Evolutionary conservation across 2,329 filamentous ascomycete genomes (phyloP).

Genomic region (Byssochlamys sp.): DNA sequence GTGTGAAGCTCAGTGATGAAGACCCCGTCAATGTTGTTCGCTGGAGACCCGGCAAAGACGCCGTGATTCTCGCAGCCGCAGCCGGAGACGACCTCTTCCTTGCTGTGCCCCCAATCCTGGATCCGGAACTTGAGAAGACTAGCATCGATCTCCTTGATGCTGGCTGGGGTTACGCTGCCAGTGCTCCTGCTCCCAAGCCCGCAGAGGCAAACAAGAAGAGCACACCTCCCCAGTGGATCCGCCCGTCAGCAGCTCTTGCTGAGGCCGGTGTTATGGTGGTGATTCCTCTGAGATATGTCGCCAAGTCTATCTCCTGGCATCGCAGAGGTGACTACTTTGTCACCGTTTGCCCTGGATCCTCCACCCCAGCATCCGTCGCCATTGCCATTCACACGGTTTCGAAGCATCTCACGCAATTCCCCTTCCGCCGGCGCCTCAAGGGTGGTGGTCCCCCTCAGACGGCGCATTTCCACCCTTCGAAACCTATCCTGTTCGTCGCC

Average conservation of each 20-base stretch:
- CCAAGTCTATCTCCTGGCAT: conserved; percentile 91
- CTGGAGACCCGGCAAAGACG: conserved; percentile 78
- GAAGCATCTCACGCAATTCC: conserved; percentile 88
- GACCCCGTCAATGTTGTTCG: conserved; percentile 76
- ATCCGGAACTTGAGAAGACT: conserved; percentile 62
- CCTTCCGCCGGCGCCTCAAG: conserved; percentile 65
- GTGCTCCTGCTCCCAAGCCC: conserved; percentile 43
- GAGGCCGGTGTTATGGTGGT: conserved; percentile 68
- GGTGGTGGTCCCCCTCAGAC: conserved; percentile 71
- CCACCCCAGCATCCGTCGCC: conserved; percentile 46
- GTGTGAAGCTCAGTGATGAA: conserved; percentile 62
- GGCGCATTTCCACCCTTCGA: conserved; percentile 86
- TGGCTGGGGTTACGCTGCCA: conserved; percentile 87
- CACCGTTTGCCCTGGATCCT: conserved; percentile 65
- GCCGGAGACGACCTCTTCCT: conserved; percentile 79
- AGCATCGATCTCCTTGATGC: conserved; percentile 70
- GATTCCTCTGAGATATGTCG: conserved; percentile 65
- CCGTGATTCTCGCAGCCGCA: conserved; percentile 71
- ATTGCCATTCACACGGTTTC: conserved; percentile 91
- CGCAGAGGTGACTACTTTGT: conserved; percentile 87
- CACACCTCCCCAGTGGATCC: conserved; percentile 69
- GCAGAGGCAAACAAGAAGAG: conserved; percentile 54
- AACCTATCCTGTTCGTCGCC: conserved; percentile 89
- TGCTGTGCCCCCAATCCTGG: conserved; percentile 63
- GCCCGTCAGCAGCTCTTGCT: conserved; percentile 64